Conservation (phyloP, 1,284 basidiomycete species). For the Apiotrichum montevideense region DNA sequence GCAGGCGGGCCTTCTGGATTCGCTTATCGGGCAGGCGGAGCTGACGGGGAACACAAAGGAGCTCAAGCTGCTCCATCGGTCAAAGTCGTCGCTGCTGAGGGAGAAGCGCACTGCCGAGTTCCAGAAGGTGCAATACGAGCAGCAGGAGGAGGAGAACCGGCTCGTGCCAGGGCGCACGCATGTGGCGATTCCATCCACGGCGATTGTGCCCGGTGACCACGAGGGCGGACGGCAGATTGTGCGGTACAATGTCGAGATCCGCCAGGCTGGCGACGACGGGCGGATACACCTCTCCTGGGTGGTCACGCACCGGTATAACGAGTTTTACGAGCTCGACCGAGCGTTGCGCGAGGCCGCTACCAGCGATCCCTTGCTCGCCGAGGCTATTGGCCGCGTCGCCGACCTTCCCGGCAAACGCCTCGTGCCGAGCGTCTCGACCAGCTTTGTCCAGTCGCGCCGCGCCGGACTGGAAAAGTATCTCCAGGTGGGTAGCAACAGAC, state of each 20-base stretch:
- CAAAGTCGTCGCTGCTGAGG: slow-evolving; percentile 69
- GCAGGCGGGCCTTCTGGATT: slow-evolving; percentile 76
- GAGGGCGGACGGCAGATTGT: slow-evolving; percentile 71
- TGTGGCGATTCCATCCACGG: slow-evolving; percentile 70
- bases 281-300: slow-evolving; percentile 79
- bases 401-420: slow-evolving; percentile 90
- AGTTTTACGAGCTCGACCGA: slow-evolving; percentile 84
- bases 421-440: slow-evolving; percentile 68
- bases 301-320: slow-evolving; percentile 84
- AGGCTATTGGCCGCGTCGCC: slow-evolving; percentile 8
- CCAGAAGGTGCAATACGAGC: slow-evolving; percentile 83
- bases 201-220: slow-evolving; percentile 64
- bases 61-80: slow-evolving; percentile 70
- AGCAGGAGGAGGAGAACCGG: slow-evolving; percentile 78
- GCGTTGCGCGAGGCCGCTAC: slow-evolving; percentile 52
- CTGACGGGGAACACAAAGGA: slow-evolving; percentile 83
- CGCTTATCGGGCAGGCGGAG: slow-evolving; percentile 86
- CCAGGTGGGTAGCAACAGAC: slow-evolving; percentile 55
- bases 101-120: slow-evolving; percentile 79
- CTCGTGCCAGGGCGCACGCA: slow-evolving; percentile 71
- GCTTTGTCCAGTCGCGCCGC: slow-evolving; percentile 73
- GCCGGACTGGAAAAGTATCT: slow-evolving; percentile 79
- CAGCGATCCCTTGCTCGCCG: not conserved
- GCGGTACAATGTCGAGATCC: slow-evolving; percentile 85
- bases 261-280: slow-evolving; percentile 66